A percentile compares a stretch with the other conserved stretches of the same genome.
Evolutionary conservation across 495 filamentous ascomycete species (phyloP).

Genomic region (Penicillium ochrochloron): DNA sequence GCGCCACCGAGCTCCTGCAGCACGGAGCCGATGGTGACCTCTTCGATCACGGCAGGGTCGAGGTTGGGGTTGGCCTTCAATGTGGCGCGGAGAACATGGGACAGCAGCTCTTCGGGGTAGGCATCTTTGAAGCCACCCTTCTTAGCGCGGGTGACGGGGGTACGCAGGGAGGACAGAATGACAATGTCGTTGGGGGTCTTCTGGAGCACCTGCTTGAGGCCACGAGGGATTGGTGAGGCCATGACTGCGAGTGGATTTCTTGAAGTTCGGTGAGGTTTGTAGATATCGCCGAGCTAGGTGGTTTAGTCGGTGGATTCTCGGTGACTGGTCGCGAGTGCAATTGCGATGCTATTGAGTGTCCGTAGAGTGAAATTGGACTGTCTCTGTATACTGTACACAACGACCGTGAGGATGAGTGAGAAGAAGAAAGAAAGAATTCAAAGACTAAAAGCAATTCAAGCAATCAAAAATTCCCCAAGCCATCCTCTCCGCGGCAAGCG

Average conservation of each 20-base stretch:
- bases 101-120: constrained; percentile 87
- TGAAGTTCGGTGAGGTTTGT: neutral
- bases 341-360: constrained; percentile 1
- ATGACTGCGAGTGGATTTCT: constrained; percentile 35
- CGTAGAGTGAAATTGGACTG: neutral
- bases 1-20: constrained; percentile 87
- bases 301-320: constrained; percentile 13
- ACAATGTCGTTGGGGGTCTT: constrained; percentile 84
- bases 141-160: constrained; percentile 79
- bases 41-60: constrained; percentile 71
- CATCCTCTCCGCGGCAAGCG: constrained; percentile 17
- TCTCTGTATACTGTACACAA: constrained; percentile 13
- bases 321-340: neutral
- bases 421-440: constrained; percentile 5
- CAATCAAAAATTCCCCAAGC: constrained; percentile 16
- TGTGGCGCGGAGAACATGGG: constrained; percentile 80
- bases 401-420: constrained; percentile 8
- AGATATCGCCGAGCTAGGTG: constrained; percentile 8
- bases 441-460: constrained; percentile 13
- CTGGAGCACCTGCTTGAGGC: constrained; percentile 75
- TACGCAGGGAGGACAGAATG: constrained; percentile 86
- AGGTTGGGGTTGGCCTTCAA: constrained; percentile 76
- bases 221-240: constrained; percentile 62
- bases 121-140: constrained; percentile 86
- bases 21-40: constrained; percentile 85